Evolutionary conservation across 257 asterid genomes (phyloP).

Genomic region (Fraxinus cuspidata): DNA sequence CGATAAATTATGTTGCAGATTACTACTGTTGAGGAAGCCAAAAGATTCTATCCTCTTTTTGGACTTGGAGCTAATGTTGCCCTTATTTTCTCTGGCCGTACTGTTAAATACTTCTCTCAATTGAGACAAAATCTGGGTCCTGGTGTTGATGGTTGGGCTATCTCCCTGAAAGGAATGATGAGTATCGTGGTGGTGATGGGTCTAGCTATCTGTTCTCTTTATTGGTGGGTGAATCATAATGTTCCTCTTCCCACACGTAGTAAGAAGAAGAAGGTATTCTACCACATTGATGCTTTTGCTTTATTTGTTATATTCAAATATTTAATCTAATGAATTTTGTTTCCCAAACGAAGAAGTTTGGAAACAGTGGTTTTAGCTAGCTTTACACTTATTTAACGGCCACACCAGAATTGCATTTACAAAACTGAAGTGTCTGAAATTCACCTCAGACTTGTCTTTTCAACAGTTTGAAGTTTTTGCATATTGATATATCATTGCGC

Average conservation of each 20-base stretch:
- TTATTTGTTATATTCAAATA: not conserved
- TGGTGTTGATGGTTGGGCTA: conserved; percentile 99
- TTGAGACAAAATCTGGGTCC: conserved; percentile 77
- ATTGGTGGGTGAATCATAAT: conserved; percentile 93
- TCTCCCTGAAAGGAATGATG: conserved; percentile 92
- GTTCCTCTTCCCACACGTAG: conserved; percentile 81
- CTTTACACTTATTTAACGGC: no score
- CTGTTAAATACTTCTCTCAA: conserved; percentile 93
- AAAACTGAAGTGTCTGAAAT: no score
- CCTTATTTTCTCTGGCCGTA: conserved; percentile 89
- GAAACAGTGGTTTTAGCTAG: no score
- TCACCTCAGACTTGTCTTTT: no score
- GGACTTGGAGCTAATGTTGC: conserved; percentile 98
- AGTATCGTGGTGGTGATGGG: conserved; percentile 89
- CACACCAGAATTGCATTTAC: no score
- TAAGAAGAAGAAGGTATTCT: conserved; percentile 80
- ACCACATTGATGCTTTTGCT: not conserved
- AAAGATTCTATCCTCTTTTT: conserved; percentile 87
- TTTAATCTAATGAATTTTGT: not conserved
- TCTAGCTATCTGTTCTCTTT: conserved; percentile 61
- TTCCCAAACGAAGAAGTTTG: no score
- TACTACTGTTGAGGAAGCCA: conserved; percentile 90
- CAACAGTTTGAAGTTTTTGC: no score
- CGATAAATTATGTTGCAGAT: conserved; percentile 49
- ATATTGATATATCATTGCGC: no score